Evolutionary conservation across 2,329 filamentous ascomycete species (phyloP).

Genomic region (Cercospora citrullina): DNA sequence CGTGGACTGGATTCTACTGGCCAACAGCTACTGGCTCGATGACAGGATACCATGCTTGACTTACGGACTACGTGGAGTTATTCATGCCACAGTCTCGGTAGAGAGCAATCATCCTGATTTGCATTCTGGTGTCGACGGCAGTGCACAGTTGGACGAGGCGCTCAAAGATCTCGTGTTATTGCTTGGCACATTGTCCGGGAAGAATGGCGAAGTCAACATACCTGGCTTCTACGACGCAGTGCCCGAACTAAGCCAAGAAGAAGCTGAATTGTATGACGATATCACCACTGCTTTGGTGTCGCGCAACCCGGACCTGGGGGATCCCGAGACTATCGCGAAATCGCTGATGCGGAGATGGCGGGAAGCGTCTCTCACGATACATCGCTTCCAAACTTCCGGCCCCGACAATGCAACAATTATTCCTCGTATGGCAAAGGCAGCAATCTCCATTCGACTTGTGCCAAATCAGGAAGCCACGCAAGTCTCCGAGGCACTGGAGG

Average conservation of each 20-base stretch:
- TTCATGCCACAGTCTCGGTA: constrained; percentile 87
- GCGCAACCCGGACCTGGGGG: constrained; percentile 65
- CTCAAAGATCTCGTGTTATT: constrained; percentile 86
- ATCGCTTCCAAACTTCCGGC: constrained; percentile 88
- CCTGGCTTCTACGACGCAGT: constrained; percentile 88
- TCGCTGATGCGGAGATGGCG: constrained; percentile 93
- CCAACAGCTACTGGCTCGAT: constrained; percentile 98
- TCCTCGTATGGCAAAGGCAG: constrained; percentile 81
- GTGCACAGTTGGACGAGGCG: constrained; percentile 83
- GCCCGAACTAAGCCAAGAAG: constrained; percentile 69
- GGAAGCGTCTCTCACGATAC: constrained; percentile 90
- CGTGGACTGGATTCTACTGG: constrained; percentile 90
- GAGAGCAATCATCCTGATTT: constrained; percentile 84
- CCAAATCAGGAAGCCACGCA: constrained; percentile 84
- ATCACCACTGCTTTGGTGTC: constrained; percentile 76
- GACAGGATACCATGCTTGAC: constrained; percentile 94
- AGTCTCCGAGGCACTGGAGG: constrained; percentile 67
- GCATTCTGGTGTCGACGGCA: constrained; percentile 96
- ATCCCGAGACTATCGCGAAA: constrained; percentile 70
- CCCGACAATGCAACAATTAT: constrained; percentile 87
- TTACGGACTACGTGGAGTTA: constrained; percentile 88
- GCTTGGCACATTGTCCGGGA: constrained; percentile 77
- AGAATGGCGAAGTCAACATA: constrained; percentile 76
- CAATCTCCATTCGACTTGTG: constrained; percentile 86
- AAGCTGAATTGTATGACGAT: constrained; percentile 78